phyloP scores from a whole-genome alignment of 805 yeast species.

The Grigorovia jiainica region DNA sequence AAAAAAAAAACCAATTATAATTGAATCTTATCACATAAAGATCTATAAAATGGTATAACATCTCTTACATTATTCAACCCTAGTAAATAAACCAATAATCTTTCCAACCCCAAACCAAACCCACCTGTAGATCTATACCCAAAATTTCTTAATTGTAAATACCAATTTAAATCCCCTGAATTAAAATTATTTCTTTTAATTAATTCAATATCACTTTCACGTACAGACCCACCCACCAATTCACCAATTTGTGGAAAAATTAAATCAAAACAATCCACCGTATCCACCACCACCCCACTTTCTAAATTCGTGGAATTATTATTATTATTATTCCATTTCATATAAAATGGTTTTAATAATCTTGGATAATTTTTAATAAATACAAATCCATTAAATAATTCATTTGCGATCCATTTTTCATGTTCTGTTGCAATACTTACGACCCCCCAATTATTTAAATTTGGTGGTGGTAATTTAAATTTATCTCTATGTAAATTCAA shows the following conservation, averaged over 20 bases:
- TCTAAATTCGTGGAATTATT: conserved; percentile 2
- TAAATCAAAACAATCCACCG: conserved; percentile 87
- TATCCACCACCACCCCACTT: conserved; percentile 21
- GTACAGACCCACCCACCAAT: conserved; percentile 85
- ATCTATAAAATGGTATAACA: conserved; percentile 76
- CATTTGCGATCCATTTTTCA: conserved; percentile 82
- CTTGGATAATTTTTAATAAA: conserved; percentile 86
- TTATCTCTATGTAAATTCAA: conserved; percentile 4
- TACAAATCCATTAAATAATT: conserved; percentile 56
- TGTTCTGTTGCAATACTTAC: conserved; percentile 63
- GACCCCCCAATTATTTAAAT: neutral
- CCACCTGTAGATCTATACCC: conserved; percentile 96
- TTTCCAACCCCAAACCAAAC: conserved; percentile 89
- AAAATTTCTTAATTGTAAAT: conserved; percentile 56
- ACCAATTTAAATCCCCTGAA: conserved; percentile 61
- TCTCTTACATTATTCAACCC: conserved; percentile 78
- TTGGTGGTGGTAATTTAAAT: conserved; percentile 1
- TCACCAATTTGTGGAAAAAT: conserved; percentile 90
- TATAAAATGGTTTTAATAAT: conserved; percentile 79
- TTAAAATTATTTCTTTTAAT: conserved; percentile 15
- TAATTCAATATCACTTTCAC: conserved; percentile 56
- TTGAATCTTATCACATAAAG: conserved; percentile 4
- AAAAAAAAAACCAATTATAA: neutral
- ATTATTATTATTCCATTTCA: conserved; percentile 46
- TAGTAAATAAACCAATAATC: conserved; percentile 64